Conservation (phyloP, 2,329 filamentous ascomycete species). For the Cordyceps fumosorosea region DNA sequence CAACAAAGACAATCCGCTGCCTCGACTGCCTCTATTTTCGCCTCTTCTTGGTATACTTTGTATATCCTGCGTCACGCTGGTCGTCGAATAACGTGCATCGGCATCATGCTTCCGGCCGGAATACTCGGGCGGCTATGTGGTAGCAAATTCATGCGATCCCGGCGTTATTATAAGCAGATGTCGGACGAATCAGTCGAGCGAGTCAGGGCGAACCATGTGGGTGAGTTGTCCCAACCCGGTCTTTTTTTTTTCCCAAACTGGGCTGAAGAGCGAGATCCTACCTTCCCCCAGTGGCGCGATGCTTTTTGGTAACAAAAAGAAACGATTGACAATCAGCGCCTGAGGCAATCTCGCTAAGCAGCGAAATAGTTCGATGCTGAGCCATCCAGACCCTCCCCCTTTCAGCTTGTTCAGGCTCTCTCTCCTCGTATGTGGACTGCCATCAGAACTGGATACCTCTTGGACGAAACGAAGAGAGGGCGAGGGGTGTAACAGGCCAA, state of each 20-base stretch:
- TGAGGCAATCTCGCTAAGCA: not conserved
- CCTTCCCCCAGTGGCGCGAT: not conserved
- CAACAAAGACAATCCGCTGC: not conserved
- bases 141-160: not conserved
- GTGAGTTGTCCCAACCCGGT: not conserved
- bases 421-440: not conserved
- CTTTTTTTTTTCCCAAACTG: not conserved
- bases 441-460: not conserved
- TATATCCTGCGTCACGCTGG: not conserved
- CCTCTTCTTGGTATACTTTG: not conserved
- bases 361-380: not conserved
- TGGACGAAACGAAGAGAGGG: not conserved
- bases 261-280: not conserved
- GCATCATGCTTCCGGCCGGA: not conserved
- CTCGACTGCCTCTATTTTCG: not conserved
- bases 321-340: not conserved
- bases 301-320: not conserved
- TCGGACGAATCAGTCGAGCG: slow-evolving; percentile 7
- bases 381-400: not conserved
- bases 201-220: slow-evolving; percentile 1
- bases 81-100: not conserved
- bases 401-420: not conserved
- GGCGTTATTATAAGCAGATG: not conserved
- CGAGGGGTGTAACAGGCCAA: not conserved
- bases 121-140: not conserved